phyloP scores from a whole-genome alignment of 73 alveolate species.

The Tetrahymena elliotti region DNA sequence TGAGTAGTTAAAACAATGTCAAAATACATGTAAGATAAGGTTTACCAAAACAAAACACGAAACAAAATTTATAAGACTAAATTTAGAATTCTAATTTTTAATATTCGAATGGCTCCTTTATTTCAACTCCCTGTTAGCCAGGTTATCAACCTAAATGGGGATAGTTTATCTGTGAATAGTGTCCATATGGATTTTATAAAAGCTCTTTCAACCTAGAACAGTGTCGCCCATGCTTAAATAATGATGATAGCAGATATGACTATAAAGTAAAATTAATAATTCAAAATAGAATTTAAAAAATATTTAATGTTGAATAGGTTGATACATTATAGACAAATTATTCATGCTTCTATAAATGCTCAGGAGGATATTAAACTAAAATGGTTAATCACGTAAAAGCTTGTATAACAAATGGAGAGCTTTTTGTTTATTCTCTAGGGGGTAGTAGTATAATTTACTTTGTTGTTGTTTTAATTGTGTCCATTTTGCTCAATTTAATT shows the following conservation, averaged over 20 bases:
- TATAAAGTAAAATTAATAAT: background rate
- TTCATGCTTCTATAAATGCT: background rate
- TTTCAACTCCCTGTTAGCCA: background rate
- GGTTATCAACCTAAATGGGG: background rate
- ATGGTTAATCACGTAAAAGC: background rate
- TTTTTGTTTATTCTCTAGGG: background rate
- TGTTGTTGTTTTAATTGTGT: background rate
- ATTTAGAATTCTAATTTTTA: background rate
- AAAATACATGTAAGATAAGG: background rate
- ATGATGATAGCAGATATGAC: background rate
- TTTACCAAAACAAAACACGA: background rate
- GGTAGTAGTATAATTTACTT: background rate
- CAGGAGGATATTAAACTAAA: background rate
- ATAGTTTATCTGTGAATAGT: background rate
- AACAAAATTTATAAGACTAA: background rate
- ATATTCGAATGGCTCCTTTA: background rate
- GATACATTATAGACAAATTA: background rate
- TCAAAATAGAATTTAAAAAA: background rate
- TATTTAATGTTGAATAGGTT: background rate
- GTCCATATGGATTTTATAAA: background rate
- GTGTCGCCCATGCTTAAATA: background rate
- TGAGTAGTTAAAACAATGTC: background rate
- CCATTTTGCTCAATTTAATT: background rate
- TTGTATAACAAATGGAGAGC: background rate
- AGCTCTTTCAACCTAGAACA: background rate